Evolutionary conservation across 345 rosid species (phyloP).

Genomic region (Diplotaxis tenuifolia): DNA sequence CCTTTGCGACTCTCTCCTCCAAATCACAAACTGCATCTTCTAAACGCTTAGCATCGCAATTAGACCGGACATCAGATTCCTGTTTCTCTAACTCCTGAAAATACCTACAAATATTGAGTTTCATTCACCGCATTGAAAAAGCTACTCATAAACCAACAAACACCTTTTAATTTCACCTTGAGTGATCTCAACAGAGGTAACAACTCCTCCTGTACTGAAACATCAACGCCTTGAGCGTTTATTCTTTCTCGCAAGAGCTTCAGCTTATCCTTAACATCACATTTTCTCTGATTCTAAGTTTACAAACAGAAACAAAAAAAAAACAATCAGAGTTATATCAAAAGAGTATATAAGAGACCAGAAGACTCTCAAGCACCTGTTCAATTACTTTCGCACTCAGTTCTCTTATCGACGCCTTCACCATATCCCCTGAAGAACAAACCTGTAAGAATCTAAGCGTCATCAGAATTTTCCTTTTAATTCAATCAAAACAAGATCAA

Average conservation of each 20-base stretch:
- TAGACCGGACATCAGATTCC: constrained; percentile 47
- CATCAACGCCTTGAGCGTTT: constrained; percentile 34
- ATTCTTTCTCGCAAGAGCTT: constrained; percentile 44
- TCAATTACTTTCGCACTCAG: constrained; percentile 34
- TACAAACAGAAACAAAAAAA: not conserved
- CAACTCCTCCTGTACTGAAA: constrained; percentile 44
- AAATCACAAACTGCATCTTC: constrained; percentile 46
- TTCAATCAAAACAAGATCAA: constrained; percentile 2
- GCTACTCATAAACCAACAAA: constrained; percentile 1
- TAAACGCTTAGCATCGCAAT: constrained; percentile 40
- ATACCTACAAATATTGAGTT: constrained; percentile 4
- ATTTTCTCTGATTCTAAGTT: constrained; percentile 48
- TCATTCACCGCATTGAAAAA: not conserved
- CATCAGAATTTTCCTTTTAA: constrained; percentile 9
- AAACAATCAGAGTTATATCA: constrained; percentile 4
- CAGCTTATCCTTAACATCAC: constrained; percentile 36
- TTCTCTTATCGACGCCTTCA: constrained; percentile 41
- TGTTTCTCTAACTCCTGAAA: constrained; percentile 54
- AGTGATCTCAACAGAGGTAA: constrained; percentile 43
- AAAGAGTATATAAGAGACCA: too few relatives aligned
- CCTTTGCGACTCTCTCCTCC: constrained; percentile 47
- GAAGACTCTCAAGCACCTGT: constrained; percentile 43
- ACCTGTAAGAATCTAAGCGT: constrained; percentile 11
- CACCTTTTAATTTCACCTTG: constrained; percentile 45
- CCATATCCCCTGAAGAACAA: constrained; percentile 29